A percentile compares a stretch with the other conserved stretches of the same genome.
Conservation (phyloP, 495 filamentous ascomycete genomes). For the Neurospora pannonica region DNA sequence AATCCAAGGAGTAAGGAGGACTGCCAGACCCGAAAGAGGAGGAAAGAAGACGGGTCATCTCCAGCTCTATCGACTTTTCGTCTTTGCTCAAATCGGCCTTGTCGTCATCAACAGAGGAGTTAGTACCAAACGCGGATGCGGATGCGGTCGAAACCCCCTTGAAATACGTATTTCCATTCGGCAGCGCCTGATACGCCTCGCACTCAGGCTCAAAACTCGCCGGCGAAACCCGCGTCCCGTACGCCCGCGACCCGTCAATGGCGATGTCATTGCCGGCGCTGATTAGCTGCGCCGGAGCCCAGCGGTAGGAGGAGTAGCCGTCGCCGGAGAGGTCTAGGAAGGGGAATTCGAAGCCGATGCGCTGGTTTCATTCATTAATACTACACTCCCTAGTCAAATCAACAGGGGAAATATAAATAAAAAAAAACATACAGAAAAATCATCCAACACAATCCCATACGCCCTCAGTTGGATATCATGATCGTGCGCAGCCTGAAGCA, state of each 20-base stretch:
- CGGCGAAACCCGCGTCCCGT: constrained; percentile 29
- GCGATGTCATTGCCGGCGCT: constrained; percentile 23
- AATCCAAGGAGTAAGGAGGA: constrained; percentile 12
- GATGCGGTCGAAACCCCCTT: constrained; percentile 6
- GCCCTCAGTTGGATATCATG: constrained; percentile 30
- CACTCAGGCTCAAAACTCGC: constrained; percentile 28
- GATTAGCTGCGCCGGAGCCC: constrained; percentile 31
- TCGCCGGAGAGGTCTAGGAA: constrained; percentile 30
- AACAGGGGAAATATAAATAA: no score
- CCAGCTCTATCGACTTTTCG: constrained; percentile 18
- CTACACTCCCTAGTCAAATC: no score
- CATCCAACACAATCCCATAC: constrained; percentile 25
- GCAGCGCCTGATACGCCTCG: constrained; percentile 23
- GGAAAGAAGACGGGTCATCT: constrained; percentile 13
- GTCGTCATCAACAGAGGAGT: constrained; percentile 1
- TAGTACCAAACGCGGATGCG: not conserved
- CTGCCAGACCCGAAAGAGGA: not conserved
- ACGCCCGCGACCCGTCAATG: constrained; percentile 25
- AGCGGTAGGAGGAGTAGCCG: constrained; percentile 31
- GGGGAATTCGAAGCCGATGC: constrained; percentile 37
- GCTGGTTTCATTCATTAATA: constrained; percentile 10
- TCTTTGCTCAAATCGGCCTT: not conserved
- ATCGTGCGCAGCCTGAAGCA: constrained; percentile 35
- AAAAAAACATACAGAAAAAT: constrained; percentile 30
- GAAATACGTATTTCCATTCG: constrained; percentile 24